Evolutionary conservation across 306 rosid species (phyloP), one percentile per base, ranked within the genome.

Genomic region (Acacia confusa): DNA sequence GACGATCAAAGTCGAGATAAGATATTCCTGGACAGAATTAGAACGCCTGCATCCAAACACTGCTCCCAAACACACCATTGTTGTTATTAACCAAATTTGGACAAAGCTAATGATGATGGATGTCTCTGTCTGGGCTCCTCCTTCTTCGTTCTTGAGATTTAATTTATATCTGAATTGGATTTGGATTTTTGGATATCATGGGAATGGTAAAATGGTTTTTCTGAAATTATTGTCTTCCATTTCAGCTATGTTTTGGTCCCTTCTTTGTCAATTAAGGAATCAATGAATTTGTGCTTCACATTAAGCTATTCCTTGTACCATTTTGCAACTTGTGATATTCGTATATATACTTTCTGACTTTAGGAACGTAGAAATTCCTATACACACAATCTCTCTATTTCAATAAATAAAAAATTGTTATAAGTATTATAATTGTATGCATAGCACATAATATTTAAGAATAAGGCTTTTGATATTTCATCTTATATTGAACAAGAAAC

Each of bases 11-110:
- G 74, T 34, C 22, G 89, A 81, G 6, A 87, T 58, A 81, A 87
- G 65, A 81, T 84, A 87, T 9, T 58, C 85, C 38, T 43, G 11
- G 10, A 81, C 36, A 47, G 89, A 70, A 65, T 75, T 81, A 16
- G 89, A 84, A 45, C 77, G 74, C 69, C 8, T 84, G 87, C 89
- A 87, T 71, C 89, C 87, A 81, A 87, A 87, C 57, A 86, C 20
- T 52, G 81, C 85, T 53, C 85, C 89, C 7, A 81, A 72, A 75
- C 89, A 87, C 79, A 84, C 87, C 89, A 87, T 50, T 71, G 14
- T 0, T 44, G 1, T 9, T 9, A 47, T 41, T 1, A 10, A 47
- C 52, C 52, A 47, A 2, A 30, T 30, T 47, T 47, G 52, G 16
- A 0, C 19, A 14, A 12, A 15, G 53, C 52, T 45, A 45, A 45